Base-by-base conservation (phyloP, 139 green algal genomes). In the Chara braunii region DNA sequence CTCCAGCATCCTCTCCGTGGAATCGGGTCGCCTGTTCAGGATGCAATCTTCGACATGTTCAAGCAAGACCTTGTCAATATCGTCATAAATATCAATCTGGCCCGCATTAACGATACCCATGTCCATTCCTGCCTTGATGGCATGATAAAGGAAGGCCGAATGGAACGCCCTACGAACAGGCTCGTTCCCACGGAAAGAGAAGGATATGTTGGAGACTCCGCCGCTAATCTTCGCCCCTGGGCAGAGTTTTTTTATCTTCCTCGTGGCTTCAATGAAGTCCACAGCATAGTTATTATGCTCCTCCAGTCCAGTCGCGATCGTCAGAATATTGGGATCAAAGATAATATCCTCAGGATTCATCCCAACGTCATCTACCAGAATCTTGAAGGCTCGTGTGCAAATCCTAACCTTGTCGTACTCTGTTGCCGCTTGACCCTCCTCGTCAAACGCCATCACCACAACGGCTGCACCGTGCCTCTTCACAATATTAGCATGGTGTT, bases 241-340 rank as follows among this genome's bases (percentile, higher is more conserved):
- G 81, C 92, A 97, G 28, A 91, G 8, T 0, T 83, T 81, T 87
- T 97, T 98, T 80, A 98, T 96, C 73, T 94, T 84, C 26, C 76
- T 58, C 1, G 83, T 92, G 6, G 92, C 91, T 2, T 74, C 68
- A 81, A 98, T 91, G 82, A 98, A 98, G 84, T 98, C 91, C 22
- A 97, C 90, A 0, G 86, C 92, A 64, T 98, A 98, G 85, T 97
- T 97, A 87, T 95, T 95, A 85, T 98, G 92, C 85, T 98, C 92
- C 8, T 85, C 52, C 67, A 98, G 67, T 23, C 92, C 92, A 3
- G 92, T 98, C 72, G 89, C 92, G 5, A 98, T 82, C 11, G 92
- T 96, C 7, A 98, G 83, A 74, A 98, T 97, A 83, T 98, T 98
- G 78, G 92, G 92, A 74, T 98, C 92, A 42, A 98, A 98, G 57